Base-by-base conservation (phyloP, 805 yeast genomes). In the Komagataella populi region DNA sequence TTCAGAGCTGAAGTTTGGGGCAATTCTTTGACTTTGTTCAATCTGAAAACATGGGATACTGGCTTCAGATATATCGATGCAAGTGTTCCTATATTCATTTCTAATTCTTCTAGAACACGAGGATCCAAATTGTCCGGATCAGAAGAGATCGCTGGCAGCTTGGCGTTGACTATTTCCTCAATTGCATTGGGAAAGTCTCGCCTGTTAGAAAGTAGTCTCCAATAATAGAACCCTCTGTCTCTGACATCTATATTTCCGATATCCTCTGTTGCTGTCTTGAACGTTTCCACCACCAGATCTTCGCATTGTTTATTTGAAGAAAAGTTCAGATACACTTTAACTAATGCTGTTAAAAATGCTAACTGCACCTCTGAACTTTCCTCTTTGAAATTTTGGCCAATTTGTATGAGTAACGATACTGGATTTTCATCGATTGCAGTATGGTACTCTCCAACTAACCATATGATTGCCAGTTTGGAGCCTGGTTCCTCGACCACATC, bases 21-120 rank as follows among this genome's bases (percentile, higher is more conserved):
- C 44, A 87, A 64, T 18, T 57, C 55, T 54, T 71, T 81, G 1
- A 74, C 65, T 55, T 76, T 82, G 2, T 85, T 73, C 39, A 76
- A 63, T 46, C 95, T 70, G 70, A 89, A 89, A 2, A 89, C 88
- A 58, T 78, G 85, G n/a, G 76, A 75, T 6, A 87, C 83, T 0
- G 96, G 95, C 57, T 88, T 85, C 58, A 90, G 68, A 60, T 89
- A 91, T 12, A 90, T 79, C 0, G 95, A 83, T 0, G 95, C 90
- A 50, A 91, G 67, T 0, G 89, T 71, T 1, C 96, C 96, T 39
- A 90, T 81, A 56, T 81, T 82, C 55, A 89, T 69, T 58, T 87
- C 95, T 51, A 90, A 68, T 60, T 90, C 96, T 57, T 89, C 95
- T 43, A 90, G 64, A 12, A 84, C 74, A 1, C 67, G 65, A 0